Evolutionary conservation across 768 basidiomycete species (phyloP).

Genomic region (Lactarius hatsudake): DNA sequence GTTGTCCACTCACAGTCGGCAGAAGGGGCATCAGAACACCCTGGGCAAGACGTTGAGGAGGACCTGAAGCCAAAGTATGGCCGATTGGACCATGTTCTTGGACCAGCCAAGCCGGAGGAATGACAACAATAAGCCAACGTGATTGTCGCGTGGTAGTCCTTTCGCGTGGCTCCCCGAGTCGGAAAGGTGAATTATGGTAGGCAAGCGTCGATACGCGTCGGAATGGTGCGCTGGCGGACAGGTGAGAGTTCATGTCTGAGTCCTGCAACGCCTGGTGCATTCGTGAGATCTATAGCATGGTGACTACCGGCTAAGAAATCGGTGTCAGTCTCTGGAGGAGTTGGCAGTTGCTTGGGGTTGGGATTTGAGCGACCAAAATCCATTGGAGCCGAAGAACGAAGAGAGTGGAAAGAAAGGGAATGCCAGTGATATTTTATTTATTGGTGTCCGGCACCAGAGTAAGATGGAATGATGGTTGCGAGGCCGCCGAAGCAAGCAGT

Average conservation of each 20-base stretch:
- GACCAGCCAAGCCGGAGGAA: constrained; percentile 59
- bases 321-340: constrained; percentile 42
- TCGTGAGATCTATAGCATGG: constrained; percentile 5
- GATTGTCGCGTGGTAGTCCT: constrained; percentile 38
- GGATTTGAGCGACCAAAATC: constrained; percentile 35
- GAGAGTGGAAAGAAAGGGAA: constrained; percentile 15
- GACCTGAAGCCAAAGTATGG: constrained; percentile 55
- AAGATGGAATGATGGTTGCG: constrained; percentile 12
- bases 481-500: neutral
- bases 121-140: constrained; percentile 60
- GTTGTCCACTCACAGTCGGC: constrained; percentile 52
- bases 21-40: constrained; percentile 74
- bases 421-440: neutral
- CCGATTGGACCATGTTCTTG: constrained; percentile 60
- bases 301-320: constrained; percentile 23
- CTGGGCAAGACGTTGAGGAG: constrained; percentile 57
- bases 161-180: constrained; percentile 46
- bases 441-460: constrained; percentile 20
- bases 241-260: constrained; percentile 1
- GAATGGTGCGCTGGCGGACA: constrained; percentile 32
- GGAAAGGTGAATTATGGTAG: constrained; percentile 47
- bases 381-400: constrained; percentile 43
- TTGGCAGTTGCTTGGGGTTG: constrained; percentile 26
- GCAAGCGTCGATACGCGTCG: constrained; percentile 50
- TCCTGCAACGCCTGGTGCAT: neutral